Percentiles rank a stretch among this genome's conserved stretches.
Evolutionary conservation across 805 yeast genomes (phyloP).

Genomic region (Yamadazyma phyllophila): DNA sequence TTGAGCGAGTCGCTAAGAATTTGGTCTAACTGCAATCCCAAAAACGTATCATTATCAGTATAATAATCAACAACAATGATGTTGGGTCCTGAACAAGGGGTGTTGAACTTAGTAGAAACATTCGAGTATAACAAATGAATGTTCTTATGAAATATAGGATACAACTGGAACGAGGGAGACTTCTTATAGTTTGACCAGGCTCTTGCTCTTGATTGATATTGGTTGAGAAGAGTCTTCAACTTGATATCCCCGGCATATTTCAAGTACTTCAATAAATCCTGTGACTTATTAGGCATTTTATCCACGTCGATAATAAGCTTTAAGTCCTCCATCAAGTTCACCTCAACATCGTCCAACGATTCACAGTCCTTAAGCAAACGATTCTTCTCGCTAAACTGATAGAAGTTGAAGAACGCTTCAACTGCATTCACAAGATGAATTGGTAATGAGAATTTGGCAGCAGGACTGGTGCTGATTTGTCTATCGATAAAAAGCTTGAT

Average conservation of each 20-base stretch:
- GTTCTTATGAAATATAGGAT: slow-evolving; percentile 64
- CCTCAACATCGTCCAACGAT: slow-evolving; percentile 26
- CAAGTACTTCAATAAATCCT: slow-evolving; percentile 37
- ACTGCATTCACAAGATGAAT: slow-evolving; percentile 55
- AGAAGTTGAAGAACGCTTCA: slow-evolving; percentile 43
- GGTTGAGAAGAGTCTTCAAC: slow-evolving; percentile 48
- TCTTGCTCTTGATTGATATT: slow-evolving; percentile 48
- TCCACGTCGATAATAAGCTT: slow-evolving; percentile 23
- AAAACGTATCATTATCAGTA: slow-evolving; percentile 84
- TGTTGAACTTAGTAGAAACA: slow-evolving; percentile 78
- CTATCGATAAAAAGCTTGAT: slow-evolving; percentile 44
- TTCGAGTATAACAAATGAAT: slow-evolving; percentile 76
- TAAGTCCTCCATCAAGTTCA: slow-evolving; percentile 25
- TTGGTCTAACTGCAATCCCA: slow-evolving; percentile 87
- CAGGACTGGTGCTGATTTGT: slow-evolving; percentile 79
- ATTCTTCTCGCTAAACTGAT: slow-evolving; percentile 18
- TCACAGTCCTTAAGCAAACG: slow-evolving; percentile 20
- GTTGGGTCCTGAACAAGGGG: slow-evolving; percentile 92
- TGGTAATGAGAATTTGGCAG: slow-evolving; percentile 74
- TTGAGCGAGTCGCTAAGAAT: slow-evolving; percentile 64
- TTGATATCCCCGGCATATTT: slow-evolving; percentile 33
- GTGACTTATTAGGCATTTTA: slow-evolving; percentile 35
- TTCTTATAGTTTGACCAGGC: slow-evolving; percentile 40
- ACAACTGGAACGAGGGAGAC: slow-evolving; percentile 36
- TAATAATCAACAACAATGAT: slow-evolving; percentile 81